Evolutionary conservation across 2,329 filamentous ascomycete species (phyloP).

Genomic region (Boeremia exigua): DNA sequence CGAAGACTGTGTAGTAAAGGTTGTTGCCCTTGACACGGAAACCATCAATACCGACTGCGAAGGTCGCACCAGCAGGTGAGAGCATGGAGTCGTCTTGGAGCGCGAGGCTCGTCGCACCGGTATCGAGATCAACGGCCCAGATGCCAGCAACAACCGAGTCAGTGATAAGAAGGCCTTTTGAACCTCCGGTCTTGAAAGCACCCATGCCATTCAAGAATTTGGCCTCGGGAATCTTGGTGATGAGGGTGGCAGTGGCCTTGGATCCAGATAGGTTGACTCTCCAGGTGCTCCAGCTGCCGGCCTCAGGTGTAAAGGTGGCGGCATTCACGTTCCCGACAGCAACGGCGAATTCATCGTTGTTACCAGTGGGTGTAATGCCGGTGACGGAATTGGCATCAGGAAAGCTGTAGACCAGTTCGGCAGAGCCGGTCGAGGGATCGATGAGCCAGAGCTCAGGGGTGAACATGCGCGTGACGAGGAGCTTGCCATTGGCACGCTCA

Average conservation of each 20-base stretch:
- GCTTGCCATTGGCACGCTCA: conserved; percentile 16
- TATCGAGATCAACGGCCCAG: conserved; percentile 11
- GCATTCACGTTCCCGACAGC: conserved; percentile 16
- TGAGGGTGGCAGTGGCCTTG: conserved; percentile 7
- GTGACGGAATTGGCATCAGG: conserved; percentile 13
- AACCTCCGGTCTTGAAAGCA: conserved; percentile 3
- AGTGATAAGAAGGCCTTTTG: conserved; percentile 15
- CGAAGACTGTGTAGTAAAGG: conserved; percentile 14
- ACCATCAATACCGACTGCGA: conserved; percentile 16
- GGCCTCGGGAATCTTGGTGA: conserved; percentile 13
- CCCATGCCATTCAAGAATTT: conserved; percentile 17
- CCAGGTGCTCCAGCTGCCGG: conserved; percentile 18
- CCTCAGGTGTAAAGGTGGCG: conserved; percentile 13
- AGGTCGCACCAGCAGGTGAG: conserved; percentile 11
- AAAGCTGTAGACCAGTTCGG: conserved; percentile 12
- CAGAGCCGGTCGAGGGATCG: conserved; percentile 11
- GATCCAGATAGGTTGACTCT: conserved; percentile 7
- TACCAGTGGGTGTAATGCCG: conserved; percentile 16
- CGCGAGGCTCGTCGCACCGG: conserved; percentile 13
- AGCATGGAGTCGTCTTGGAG: conserved; percentile 16
- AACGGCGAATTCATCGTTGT: conserved; percentile 16
- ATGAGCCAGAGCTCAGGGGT: conserved; percentile 19
- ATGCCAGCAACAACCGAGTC: conserved; percentile 16
- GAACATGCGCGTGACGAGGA: conserved; percentile 17
- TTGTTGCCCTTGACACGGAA: conserved; percentile 15